Evolutionary conservation across 148 eudicot genomes (phyloP), one percentile per base, ranked within the genome.

Genomic region (Fallopia convolvulus): DNA sequence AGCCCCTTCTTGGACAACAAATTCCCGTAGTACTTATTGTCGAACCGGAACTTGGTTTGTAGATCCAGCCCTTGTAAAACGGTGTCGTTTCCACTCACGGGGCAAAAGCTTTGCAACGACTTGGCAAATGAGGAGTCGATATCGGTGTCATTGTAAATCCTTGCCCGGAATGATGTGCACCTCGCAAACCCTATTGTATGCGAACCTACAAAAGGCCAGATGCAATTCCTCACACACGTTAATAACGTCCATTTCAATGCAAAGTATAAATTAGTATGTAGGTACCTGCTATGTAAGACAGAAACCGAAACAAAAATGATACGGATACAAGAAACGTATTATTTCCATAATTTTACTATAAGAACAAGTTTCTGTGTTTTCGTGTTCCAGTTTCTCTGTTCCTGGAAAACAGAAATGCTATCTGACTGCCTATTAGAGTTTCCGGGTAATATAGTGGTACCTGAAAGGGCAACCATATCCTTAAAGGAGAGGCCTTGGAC

Each of bases 111-210:
- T 21, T 63, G 83, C 48, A 83, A 77, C n/a, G 55, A 20, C 15
- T 74, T 46, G 2, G 82, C 86, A 21, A 89, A 89, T 3, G 52
- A 0, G 0, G 88, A 80, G 71, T 78, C 83, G 5, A 90, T 89
- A 74, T 84, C 75, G 18, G 74, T 60, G 48, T 90, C 89, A 33
- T 80, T 85, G 78, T 89, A 84, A 20, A 89, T 90, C 74, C 84
- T 88, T 53, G 81, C n/a, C 20, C 83, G 78, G 78, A 86, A 90
- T 78, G 76, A 10, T 5, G 9, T 2, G 74, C 94, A 89, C 21
- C 87, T 85, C 9, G 94, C 82, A 39, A 80, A 86, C 8, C 95
- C 92, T 42, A 90, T 32, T 0, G 90, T 84, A 78, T 90, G 94
- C 71, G 83, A 85, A 3, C 86, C 86, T 84, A 60, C 78, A n/a